Conservation (phyloP, 2,329 filamentous ascomycete genomes). For the Penicillium sp. region DNA sequence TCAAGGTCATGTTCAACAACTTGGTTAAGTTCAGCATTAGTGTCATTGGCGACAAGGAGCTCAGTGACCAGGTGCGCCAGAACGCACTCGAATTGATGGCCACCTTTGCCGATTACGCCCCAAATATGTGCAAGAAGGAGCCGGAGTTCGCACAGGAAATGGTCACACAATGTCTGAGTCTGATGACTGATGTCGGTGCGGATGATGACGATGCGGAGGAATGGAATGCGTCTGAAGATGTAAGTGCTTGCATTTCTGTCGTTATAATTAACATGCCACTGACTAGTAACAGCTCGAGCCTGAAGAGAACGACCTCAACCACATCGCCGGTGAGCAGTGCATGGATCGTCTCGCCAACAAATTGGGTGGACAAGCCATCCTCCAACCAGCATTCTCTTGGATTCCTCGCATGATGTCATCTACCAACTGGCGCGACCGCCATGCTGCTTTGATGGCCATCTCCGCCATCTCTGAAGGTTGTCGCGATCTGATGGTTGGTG, state of each 20-base stretch:
- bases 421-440: constrained; percentile 87
- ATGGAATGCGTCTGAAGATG: constrained; percentile 90
- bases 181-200: constrained; percentile 95
- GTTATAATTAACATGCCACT: constrained; percentile 26
- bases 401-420: constrained; percentile 97
- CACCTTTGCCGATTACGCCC: constrained; percentile 92
- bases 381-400: constrained; percentile 94
- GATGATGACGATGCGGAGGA: constrained; percentile 94
- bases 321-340: constrained; percentile 95
- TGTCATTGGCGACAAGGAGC: constrained; percentile 92
- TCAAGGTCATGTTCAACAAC: constrained; percentile 88
- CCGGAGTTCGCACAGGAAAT: constrained; percentile 88
- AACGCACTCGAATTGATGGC: constrained; percentile 97
- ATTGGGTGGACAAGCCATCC: constrained; percentile 86
- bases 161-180: constrained; percentile 95
- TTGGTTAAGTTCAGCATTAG: constrained; percentile 90
- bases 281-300: constrained; percentile 66
- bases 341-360: constrained; percentile 98
- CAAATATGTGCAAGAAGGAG: constrained; percentile 93
- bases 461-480: constrained; percentile 98
- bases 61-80: constrained; percentile 84
- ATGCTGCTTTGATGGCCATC: constrained; percentile 97
- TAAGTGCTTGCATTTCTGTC: constrained; percentile 44
- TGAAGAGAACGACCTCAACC: constrained; percentile 95
- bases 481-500: constrained; percentile 89